Percentiles rank a stretch among this genome's conserved stretches.
These are phyloP conservation scores for Coniella lustricola DNA, from an alignment of 2,329 filamentous ascomycete genomes.

Conservation along the genomic window DNA sequence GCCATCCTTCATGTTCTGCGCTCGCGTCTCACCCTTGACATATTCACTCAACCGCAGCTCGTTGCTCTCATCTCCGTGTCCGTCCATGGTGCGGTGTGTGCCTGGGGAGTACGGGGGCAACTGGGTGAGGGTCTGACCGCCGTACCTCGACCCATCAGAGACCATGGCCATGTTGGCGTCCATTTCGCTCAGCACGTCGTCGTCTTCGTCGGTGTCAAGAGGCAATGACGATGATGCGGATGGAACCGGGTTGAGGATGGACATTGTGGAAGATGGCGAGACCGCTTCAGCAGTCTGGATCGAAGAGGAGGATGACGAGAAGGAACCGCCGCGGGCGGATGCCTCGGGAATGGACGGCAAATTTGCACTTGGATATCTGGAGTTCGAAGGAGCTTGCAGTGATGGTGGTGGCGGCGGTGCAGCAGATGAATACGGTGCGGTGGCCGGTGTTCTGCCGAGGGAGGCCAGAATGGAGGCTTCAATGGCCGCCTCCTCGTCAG, in stretches of 20 bases:
- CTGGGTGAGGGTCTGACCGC: slow-evolving; percentile 9
- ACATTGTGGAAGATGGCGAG: neutral
- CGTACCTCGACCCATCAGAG: slow-evolving; percentile 24
- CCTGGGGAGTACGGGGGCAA: slow-evolving; percentile 14
- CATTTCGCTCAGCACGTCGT: slow-evolving; percentile 13
- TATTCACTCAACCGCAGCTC: slow-evolving; percentile 31
- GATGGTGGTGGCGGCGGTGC: neutral
- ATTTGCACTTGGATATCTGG: neutral
- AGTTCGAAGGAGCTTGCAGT: neutral
- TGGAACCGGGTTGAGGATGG: neutral
- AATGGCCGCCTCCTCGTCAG: neutral
- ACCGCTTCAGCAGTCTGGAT: neutral
- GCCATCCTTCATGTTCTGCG: slow-evolving; percentile 29
- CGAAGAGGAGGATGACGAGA: neutral
- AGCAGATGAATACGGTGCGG: neutral
- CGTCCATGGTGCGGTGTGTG: slow-evolving; percentile 28
- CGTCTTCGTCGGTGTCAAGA: neutral
- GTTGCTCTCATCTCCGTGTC: slow-evolving; percentile 28
- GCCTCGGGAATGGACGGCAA: slow-evolving; percentile 1
- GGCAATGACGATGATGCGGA: neutral
- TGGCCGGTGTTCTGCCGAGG: neutral
- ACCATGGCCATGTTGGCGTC: slow-evolving; percentile 25
- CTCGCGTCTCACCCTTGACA: slow-evolving; percentile 29
- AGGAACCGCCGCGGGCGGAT: neutral
- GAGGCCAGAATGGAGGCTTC: neutral